phyloP scores from a whole-genome alignment of 148 eudicot genomes.

The Simmondsia chinensis region DNA sequence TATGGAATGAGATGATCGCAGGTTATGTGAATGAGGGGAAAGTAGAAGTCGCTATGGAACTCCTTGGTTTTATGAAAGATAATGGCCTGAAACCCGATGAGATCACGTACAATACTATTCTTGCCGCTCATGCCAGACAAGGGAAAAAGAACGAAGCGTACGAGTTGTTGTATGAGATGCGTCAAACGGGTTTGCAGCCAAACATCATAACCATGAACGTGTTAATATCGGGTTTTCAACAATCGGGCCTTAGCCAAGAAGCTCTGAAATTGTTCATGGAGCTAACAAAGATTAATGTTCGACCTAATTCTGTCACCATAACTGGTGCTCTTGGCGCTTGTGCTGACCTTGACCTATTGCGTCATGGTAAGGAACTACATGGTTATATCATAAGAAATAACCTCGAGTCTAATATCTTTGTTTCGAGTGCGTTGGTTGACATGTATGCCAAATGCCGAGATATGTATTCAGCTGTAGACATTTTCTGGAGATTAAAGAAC shows the following conservation, averaged over 20 bases:
- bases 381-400: constrained; percentile 23
- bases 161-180: constrained; percentile 30
- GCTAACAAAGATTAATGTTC: constrained; percentile 7
- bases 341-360: constrained; percentile 26
- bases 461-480: constrained; percentile 27
- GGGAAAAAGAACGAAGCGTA: constrained; percentile 27
- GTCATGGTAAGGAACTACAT: constrained; percentile 44
- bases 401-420: constrained; percentile 28
- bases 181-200: constrained; percentile 27
- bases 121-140: constrained; percentile 36
- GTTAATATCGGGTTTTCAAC: constrained; percentile 42
- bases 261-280: constrained; percentile 35
- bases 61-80: constrained; percentile 25
- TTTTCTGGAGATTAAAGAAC: constrained; percentile 30
- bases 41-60: constrained; percentile 17
- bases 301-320: constrained; percentile 28
- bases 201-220: constrained; percentile 32
- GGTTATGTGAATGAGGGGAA: constrained; percentile 35
- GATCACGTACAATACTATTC: constrained; percentile 39
- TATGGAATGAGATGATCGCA: constrained; percentile 57
- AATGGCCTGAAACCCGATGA: constrained; percentile 32
- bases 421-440: constrained; percentile 45
- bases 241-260: constrained; percentile 32
- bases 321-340: constrained; percentile 48
- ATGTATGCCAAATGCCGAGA: constrained; percentile 47